Evolutionary conservation across 2,329 filamentous ascomycete species (phyloP).

Genomic region (Verticillium klebahnii): DNA sequence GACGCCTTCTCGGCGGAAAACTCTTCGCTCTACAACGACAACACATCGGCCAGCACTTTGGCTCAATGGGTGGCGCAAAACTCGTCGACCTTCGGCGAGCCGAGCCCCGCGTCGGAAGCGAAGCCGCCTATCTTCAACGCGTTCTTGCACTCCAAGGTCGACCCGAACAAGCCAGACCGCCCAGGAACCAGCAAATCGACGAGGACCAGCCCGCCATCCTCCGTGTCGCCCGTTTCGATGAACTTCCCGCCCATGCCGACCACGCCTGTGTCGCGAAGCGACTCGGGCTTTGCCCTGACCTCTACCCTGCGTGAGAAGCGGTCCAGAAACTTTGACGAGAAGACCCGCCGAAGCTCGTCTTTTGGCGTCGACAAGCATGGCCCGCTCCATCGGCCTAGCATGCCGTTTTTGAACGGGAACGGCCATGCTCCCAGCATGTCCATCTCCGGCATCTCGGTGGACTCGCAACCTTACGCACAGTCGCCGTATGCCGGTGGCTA

Average conservation of each 20-base stretch:
- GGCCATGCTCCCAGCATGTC: constrained; percentile 57
- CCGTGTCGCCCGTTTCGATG: constrained; percentile 71
- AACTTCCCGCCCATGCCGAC: constrained; percentile 72
- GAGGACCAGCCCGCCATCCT: constrained; percentile 57
- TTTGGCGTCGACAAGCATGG: constrained; percentile 73
- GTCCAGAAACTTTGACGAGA: constrained; percentile 83
- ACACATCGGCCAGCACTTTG: constrained; percentile 65
- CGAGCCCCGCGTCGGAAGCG: constrained; percentile 44
- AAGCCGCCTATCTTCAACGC: constrained; percentile 81
- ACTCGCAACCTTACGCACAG: constrained; percentile 54
- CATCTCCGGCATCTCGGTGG: constrained; percentile 54
- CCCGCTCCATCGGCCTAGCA: constrained; percentile 63
- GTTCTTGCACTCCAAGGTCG: constrained; percentile 72
- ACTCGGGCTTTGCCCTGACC: constrained; percentile 85
- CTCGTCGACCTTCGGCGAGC: constrained; percentile 78
- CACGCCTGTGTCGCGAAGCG: constrained; percentile 80
- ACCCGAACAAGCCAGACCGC: constrained; percentile 63
- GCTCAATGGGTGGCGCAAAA: constrained; percentile 86
- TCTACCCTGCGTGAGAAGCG: constrained; percentile 88
- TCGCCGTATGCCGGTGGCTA: constrained; percentile 69
- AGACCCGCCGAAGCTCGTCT: constrained; percentile 85
- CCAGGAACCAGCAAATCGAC: constrained; percentile 69
- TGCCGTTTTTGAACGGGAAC: constrained; percentile 67
- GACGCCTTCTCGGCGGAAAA: constrained; percentile 89
- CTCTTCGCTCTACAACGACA: constrained; percentile 70